A percentile compares a stretch with the other conserved stretches of the same genome.
These are phyloP conservation scores for Lactarius psammicola DNA, from an alignment of 768 basidiomycete genomes.

Conservation along the genomic window DNA sequence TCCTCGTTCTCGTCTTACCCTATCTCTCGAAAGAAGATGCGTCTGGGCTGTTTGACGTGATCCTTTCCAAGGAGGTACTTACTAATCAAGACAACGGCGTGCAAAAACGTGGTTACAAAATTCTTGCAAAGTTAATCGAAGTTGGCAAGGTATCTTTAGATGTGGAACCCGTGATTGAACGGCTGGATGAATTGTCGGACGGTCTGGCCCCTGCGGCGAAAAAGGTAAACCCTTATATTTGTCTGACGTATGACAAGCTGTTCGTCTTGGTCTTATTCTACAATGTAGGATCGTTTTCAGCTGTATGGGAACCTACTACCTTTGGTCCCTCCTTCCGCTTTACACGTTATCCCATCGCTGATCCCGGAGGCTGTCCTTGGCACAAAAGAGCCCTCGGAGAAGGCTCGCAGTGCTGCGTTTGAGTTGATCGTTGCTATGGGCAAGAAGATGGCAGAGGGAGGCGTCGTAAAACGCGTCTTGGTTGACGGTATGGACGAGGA, in stretches of 20 bases:
- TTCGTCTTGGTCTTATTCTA: background rate
- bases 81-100: conserved; percentile 79
- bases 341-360: conserved; percentile 84
- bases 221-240: conserved; percentile 49
- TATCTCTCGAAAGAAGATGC: conserved; percentile 63
- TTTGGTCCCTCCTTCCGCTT: conserved; percentile 59
- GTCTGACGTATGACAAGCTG: background rate
- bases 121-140: conserved; percentile 72
- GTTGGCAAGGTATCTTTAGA: conserved; percentile 49
- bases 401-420: conserved; percentile 84
- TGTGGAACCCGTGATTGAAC: conserved; percentile 58
- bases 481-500: conserved; percentile 85
- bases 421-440: conserved; percentile 91
- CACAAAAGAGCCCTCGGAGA: conserved; percentile 96
- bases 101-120: conserved; percentile 95
- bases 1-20: conserved; percentile 81
- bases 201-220: conserved; percentile 82
- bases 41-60: conserved; percentile 63
- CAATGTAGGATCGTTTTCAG: conserved; percentile 71
- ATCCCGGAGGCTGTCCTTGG: conserved; percentile 94
- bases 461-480: conserved; percentile 71
- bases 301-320: conserved; percentile 70
- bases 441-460: conserved; percentile 84
- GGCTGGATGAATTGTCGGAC: conserved; percentile 61
- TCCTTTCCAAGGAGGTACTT: conserved; percentile 64